A percentile compares a stretch with the other conserved stretches of the same genome.
These are phyloP conservation scores for Geotrichum ghanense DNA, from an alignment of 805 yeast genomes.

Conservation along the genomic window DNA sequence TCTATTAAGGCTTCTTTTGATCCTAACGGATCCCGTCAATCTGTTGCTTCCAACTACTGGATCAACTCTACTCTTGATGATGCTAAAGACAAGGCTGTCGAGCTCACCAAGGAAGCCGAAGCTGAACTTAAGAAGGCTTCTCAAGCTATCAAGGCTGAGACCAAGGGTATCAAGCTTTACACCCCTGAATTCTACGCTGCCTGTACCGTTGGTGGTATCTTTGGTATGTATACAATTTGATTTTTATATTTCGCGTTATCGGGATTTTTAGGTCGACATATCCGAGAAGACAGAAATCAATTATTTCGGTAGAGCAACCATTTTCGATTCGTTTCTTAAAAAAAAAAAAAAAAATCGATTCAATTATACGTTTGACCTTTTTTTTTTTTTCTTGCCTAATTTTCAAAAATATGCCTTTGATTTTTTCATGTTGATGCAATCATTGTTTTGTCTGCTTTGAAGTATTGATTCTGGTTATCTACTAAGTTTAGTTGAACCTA, in stretches of 20 bases:
- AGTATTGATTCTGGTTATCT: neutral
- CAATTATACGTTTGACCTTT: no score
- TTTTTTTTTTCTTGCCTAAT: no score
- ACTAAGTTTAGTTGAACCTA: neutral
- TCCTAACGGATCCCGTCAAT: slow-evolving; percentile 23
- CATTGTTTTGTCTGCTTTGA: neutral
- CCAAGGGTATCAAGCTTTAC: slow-evolving; percentile 31
- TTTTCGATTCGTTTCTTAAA: no score
- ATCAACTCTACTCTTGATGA: slow-evolving; percentile 22
- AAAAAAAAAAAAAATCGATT: no score
- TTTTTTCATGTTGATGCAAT: no score
- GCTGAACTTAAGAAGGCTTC: slow-evolving; percentile 25
- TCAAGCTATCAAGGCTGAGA: slow-evolving; percentile 12
- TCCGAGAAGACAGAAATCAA: neutral
- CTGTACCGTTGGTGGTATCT: slow-evolving; percentile 65
- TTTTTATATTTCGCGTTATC: neutral
- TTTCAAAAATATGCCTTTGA: no score
- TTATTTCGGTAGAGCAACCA: no score
- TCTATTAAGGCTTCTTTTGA: slow-evolving; percentile 28
- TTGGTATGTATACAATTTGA: slow-evolving; percentile 24
- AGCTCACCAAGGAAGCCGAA: slow-evolving; percentile 22
- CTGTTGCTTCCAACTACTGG: slow-evolving; percentile 22
- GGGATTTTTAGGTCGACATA: neutral
- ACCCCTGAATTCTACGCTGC: slow-evolving; percentile 56
- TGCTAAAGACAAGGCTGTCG: slow-evolving; percentile 17